Base-by-base conservation (phyloP, 345 rosid genomes). In the Alliaria petiolata region DNA sequence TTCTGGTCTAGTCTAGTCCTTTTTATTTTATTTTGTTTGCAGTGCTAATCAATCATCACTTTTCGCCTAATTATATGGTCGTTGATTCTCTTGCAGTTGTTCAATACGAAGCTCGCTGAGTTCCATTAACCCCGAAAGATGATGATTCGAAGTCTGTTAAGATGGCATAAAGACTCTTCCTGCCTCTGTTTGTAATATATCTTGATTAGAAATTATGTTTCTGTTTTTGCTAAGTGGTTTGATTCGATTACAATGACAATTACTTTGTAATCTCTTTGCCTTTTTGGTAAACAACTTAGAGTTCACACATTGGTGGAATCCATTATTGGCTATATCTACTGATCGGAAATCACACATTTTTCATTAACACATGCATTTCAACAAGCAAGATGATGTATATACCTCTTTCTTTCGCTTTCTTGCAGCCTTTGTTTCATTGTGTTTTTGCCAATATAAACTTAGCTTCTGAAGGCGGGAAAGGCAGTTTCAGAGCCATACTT, bases 81-180 rank as follows among this genome's bases (percentile, higher is more conserved):
- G 5, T 31, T 54, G 63, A 34, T 58, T 76, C 47, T 36, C 40
- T 39, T 82, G 82, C 85, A 85, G 96, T 85, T 80, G 84, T 87
- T 63, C 88, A 89, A 62, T 87, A 86, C 15, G 87, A 84, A 81
- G 93, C 91, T 43, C 88, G 86, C 59, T 89, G 31, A 86, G n/a
- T 8, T 42, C 31, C 54, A 34, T 60, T 2, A 16, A 2, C n/a
- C 5, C 20, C 11, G 5, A 40, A 39, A 14, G 65, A 26, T 36
- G 65, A 7, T 46, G 66, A 3, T 35, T 55, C 3, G 0, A 45
- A 54, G 20, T 43, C 35, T 47, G 26, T 20, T 20, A 36, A 62
- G 35, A 35, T 52, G 57, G 14, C 34, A 33, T 31, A 8, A n/a
- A 54, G 64, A 22, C 28, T 7, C 9, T 4, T 28, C 14, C 26